Evolutionary conservation across 352 stramenopile genomes (phyloP), one percentile per base, ranked within the genome.

Genomic region (Phytophthora pisi): DNA sequence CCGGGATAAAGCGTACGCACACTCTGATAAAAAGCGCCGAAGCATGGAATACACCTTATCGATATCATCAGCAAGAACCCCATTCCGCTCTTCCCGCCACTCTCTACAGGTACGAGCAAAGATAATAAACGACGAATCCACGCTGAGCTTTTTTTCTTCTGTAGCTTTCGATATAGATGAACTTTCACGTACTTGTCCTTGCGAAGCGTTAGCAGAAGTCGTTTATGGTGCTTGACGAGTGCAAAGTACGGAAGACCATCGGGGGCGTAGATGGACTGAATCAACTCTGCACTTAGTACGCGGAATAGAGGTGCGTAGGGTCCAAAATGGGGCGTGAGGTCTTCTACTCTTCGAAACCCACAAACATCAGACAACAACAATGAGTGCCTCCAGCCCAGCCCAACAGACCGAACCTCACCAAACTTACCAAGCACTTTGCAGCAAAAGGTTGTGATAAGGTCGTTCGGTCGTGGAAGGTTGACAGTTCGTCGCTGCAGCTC

Each of bases 141-240:
- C 16, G 16, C 6, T 50, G 15, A 28, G 43, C 5, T n/a, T 5
- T 38, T 40, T 5, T 40, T 8, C 18, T 20, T n/a, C 10, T 43
- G 13, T 20, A 18, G 9, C 3, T 40, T 40, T 46, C 6, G 15
- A 20, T 46, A 15, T 5, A 28, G 24, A 42, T 20, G 24, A 70
- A 38, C 31, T 31, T 61, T 52, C 13, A 78, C 72, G 57, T 62
- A 88, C 78, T 79, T 77, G 31, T 91, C 74, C 18, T 74, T 76
- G 30, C 66, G 77, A 7, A 89, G 75, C 3, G 70, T 78, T n/a
- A 77, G 46, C 28, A 90, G 70, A 8, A 90, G 64, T 7, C 72
- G 75, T 24, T 85, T 85, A 34, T 91, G 79, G 56, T 86, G 74
- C 50, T 91, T 89, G 3, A 87, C 81, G 11, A 87, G 70, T 13